phyloP scores from a whole-genome alignment of 345 rosid species.

The Microcos paniculata region DNA sequence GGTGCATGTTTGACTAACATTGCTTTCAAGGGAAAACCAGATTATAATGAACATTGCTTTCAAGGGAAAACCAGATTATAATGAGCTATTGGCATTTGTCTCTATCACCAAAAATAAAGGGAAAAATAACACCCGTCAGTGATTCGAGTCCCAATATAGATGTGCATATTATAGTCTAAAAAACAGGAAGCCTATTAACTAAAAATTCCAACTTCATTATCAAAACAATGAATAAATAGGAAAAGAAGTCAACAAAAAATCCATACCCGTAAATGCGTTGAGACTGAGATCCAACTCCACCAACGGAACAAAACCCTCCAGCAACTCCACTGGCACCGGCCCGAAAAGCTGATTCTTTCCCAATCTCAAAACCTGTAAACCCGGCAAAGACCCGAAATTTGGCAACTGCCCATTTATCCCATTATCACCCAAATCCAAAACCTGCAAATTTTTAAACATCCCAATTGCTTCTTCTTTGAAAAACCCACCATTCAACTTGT shows the following conservation, averaged over 20 bases:
- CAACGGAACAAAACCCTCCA: slow-evolving; percentile 52
- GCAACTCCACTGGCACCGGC: slow-evolving; percentile 54
- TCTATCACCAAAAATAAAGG: neutral
- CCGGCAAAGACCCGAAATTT: slow-evolving; percentile 52
- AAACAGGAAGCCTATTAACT: neutral
- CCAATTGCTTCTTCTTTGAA: slow-evolving; percentile 46
- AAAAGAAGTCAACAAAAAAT: slow-evolving; percentile 7
- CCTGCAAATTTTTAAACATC: slow-evolving; percentile 66
- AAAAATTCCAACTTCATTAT: neutral
- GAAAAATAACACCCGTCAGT: neutral
- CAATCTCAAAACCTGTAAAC: slow-evolving; percentile 53
- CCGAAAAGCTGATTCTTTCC: slow-evolving; percentile 70
- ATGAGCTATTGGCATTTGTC: neutral
- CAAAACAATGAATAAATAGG: neutral
- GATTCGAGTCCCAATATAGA: neutral
- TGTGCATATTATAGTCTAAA: neutral
- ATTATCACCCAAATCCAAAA: slow-evolving; percentile 59
- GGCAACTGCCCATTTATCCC: slow-evolving; percentile 67
- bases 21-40: neutral
- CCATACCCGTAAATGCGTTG: slow-evolving; percentile 78
- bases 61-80: neutral
- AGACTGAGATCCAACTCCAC: slow-evolving; percentile 82
- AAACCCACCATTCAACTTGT: slow-evolving; percentile 54
- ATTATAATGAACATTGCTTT: neutral
- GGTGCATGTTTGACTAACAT: neutral